Percentiles rank a stretch among this genome's conserved stretches.
Conservation (phyloP, 345 rosid genomes). For the Salix suchowensis region DNA sequence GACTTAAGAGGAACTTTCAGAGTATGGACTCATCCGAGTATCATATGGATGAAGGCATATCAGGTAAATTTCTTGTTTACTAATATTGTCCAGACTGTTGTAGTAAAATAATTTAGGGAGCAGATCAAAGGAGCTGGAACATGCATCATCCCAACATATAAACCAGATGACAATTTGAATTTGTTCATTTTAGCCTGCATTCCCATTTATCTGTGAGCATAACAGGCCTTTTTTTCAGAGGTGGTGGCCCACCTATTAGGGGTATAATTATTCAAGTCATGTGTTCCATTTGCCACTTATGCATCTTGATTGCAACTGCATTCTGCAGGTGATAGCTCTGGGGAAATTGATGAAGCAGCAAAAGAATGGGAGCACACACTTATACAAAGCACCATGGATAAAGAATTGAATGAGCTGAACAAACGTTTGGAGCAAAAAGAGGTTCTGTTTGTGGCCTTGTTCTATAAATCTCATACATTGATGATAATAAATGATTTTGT, state of each 20-base stretch:
- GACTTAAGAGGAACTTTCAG: slow-evolving; percentile 76
- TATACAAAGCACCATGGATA: slow-evolving; percentile 82
- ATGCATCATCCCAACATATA: not conserved
- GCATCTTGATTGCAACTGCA: slow-evolving; percentile 1
- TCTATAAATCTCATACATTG: slow-evolving; percentile 21
- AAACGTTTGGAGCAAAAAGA: slow-evolving; percentile 90
- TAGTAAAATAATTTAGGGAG: not conserved
- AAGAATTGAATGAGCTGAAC: slow-evolving; percentile 85
- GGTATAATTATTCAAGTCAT: not conserved
- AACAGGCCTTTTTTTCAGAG: too few species aligned
- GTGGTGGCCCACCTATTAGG: too few species aligned
- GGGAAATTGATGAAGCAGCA: slow-evolving; percentile 66
- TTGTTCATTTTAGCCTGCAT: not conserved
- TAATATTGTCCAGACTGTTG: not conserved
- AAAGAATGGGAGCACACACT: slow-evolving; percentile 99
- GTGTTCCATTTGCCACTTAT: not conserved
- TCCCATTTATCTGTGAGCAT: not conserved
- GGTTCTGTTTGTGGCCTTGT: slow-evolving; percentile 25
- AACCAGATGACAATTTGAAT: not conserved
- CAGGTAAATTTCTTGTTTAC: slow-evolving; percentile 38
- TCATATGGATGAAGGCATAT: slow-evolving; percentile 68
- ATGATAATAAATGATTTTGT: not conserved
- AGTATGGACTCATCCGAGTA: slow-evolving; percentile 71
- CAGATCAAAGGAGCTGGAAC: not conserved
- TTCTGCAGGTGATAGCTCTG: slow-evolving; percentile 49